These are phyloP conservation scores for Paecilomyces sp. DNA, from an alignment of 2,329 filamentous ascomycete genomes.

Conservation along the genomic window DNA sequence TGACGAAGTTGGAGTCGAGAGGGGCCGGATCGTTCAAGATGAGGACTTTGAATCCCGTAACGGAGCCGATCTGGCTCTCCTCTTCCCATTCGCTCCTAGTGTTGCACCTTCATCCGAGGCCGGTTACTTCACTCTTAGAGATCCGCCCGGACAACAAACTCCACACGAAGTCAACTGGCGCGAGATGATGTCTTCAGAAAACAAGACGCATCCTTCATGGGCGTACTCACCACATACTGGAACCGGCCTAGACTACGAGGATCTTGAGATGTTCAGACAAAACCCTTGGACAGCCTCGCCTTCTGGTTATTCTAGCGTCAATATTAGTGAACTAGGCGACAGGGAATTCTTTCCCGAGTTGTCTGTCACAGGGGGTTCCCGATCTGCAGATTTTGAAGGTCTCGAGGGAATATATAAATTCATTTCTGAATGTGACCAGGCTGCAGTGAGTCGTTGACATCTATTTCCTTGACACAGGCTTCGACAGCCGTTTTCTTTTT, in stretches of 20 bases:
- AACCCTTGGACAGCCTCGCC: conserved; percentile 50
- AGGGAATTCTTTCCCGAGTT: conserved; percentile 32
- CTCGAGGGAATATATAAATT: conserved; percentile 61
- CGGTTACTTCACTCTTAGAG: conserved; percentile 36
- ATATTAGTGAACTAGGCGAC: conserved; percentile 45
- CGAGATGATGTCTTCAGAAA: conserved; percentile 47
- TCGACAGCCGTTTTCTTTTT: conserved; percentile 5
- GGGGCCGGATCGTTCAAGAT: conserved; percentile 75
- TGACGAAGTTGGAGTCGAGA: conserved; percentile 74
- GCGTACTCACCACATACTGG: conserved; percentile 16
- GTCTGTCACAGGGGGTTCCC: conserved; percentile 25
- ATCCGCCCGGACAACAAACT: conserved; percentile 20
- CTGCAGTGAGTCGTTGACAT: not conserved
- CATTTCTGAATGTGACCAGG: conserved; percentile 49
- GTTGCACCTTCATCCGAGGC: conserved; percentile 37
- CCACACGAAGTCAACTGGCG: conserved; percentile 48
- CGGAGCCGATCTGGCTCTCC: conserved; percentile 66
- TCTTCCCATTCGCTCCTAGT: conserved; percentile 78
- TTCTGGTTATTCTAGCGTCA: conserved; percentile 53
- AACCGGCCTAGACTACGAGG: conserved; percentile 32
- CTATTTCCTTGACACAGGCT: conserved; percentile 6
- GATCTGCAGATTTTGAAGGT: conserved; percentile 49
- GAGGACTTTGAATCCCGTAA: conserved; percentile 61
- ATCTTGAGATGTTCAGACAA: conserved; percentile 35
- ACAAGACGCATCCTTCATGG: conserved; percentile 14